Conservation (phyloP, 2,329 filamentous ascomycete genomes). For the Xylariaceae sp. region DNA sequence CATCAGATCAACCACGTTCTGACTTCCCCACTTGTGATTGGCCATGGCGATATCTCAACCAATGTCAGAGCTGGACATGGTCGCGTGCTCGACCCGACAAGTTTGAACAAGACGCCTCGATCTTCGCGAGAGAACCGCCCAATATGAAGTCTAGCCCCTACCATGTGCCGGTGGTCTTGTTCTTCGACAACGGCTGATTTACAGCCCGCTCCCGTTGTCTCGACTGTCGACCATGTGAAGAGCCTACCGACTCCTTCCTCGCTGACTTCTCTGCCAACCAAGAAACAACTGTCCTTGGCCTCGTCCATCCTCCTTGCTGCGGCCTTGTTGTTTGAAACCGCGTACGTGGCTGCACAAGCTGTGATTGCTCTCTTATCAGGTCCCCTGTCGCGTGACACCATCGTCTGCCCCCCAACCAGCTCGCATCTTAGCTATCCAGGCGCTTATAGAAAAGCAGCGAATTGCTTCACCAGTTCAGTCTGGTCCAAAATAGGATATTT, state of each 20-base stretch:
- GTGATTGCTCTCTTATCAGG: slow-evolving; percentile 10
- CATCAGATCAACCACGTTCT: slow-evolving; percentile 30
- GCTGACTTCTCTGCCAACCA: background rate
- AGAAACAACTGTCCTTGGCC: background rate
- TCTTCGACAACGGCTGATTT: slow-evolving; percentile 6
- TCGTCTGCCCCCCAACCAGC: background rate
- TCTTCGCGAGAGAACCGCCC: slow-evolving; percentile 18
- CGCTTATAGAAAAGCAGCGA: background rate
- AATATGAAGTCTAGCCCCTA: slow-evolving; percentile 29
- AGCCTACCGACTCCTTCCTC: background rate
- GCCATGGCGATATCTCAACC: slow-evolving; percentile 19
- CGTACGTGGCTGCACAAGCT: slow-evolving; percentile 17
- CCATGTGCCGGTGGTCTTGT: slow-evolving; percentile 26
- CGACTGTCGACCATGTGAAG: too few relatives aligned
- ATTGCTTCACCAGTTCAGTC: background rate
- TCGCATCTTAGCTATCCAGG: background rate
- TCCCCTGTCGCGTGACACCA: slow-evolving; percentile 29
- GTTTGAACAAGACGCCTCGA: slow-evolving; percentile 26
- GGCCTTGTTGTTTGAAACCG: slow-evolving; percentile 9
- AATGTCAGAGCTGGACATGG: slow-evolving; percentile 40
- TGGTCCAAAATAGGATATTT: slow-evolving; percentile 1
- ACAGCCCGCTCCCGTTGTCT: too few relatives aligned
- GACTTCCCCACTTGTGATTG: slow-evolving; percentile 20
- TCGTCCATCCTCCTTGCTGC: background rate
- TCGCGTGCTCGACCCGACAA: slow-evolving; percentile 40